phyloP scores from a whole-genome alignment of 371 early-diverging fungal genomes.

The Lichtheimia corymbifera region DNA sequence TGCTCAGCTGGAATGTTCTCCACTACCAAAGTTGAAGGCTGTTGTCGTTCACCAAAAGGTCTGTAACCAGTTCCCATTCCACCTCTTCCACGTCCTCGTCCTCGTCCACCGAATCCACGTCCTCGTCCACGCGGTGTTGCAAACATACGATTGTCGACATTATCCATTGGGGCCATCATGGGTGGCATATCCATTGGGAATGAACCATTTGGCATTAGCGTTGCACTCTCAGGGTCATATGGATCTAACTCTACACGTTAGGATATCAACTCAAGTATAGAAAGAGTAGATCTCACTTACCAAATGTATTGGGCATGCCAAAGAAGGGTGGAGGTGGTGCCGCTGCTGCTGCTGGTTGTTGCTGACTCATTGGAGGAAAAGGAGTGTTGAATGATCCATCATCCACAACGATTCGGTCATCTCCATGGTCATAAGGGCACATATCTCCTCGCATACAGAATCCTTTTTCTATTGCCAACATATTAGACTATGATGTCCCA shows the following conservation, averaged over 20 bases:
- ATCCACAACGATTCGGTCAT: slow-evolving; percentile 74
- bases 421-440: slow-evolving; percentile 82
- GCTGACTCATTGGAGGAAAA: slow-evolving; percentile 25
- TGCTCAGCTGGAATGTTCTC: slow-evolving; percentile 75
- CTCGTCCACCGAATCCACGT: slow-evolving; percentile 37
- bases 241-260: slow-evolving; percentile 10
- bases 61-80: slow-evolving; percentile 5
- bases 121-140: slow-evolving; percentile 15
- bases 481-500: neutral
- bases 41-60: slow-evolving; percentile 13
- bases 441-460: slow-evolving; percentile 81
- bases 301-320: slow-evolving; percentile 23
- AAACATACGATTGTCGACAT: slow-evolving; percentile 8
- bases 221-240: slow-evolving; percentile 24
- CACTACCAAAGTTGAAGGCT: slow-evolving; percentile 58
- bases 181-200: slow-evolving; percentile 13
- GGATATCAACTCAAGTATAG: neutral
- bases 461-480: slow-evolving; percentile 54
- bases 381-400: slow-evolving; percentile 40
- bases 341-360: neutral
- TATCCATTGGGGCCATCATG: slow-evolving; percentile 14
- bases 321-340: slow-evolving; percentile 20
- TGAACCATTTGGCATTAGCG: slow-evolving; percentile 10
- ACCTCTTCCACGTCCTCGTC: slow-evolving; percentile 35
- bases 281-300: slow-evolving; percentile 4